Base-by-base conservation (phyloP, 2,329 filamentous ascomycete species). In the Penicillium freii region DNA sequence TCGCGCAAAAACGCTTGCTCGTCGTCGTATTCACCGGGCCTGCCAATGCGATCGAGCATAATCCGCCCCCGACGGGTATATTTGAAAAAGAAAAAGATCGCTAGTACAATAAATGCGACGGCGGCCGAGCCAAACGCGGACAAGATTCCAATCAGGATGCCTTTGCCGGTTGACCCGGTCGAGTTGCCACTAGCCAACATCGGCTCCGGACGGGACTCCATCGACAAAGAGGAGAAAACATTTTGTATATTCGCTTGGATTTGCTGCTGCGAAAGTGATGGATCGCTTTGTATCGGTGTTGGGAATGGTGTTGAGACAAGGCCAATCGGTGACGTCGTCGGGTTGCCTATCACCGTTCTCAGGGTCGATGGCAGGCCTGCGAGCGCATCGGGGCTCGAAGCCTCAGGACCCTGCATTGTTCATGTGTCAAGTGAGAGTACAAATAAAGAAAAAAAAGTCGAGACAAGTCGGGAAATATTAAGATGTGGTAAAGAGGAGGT, bases 11-110 rank as follows among this genome's bases (percentile, higher is more conserved):
- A 97, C 11, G 91, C 90, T 78, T 97, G 93, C 75, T 97, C 94
- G 77, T 99, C 94, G 73, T 99, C 94, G 75, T 92, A 99, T 77
- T 97, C 94, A 68, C 94, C 94, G 0, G 94, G 94, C 59, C 93
- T 84, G 45, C 92, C 92, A 74, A 99, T 88, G 63, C 93, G 87
- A 78, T 99, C 94, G 66, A 99, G 84, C 62, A 97, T 85, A 71
- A 99, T 97, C 66, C 93, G 86, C 43, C 93, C 93, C 50, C 88
- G 88, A 54, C 83, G 85, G 38, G 93, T 97, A 74, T 95, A 95
- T 77, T 90, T 86, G 76, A 97, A 94, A 79, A 97, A 94, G 77
- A 96, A 97, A 72, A 97, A 86, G 71, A 94, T 79, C 53, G 89
- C 81, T 67, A 93, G 87, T 57, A 95, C 81, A 61, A 95, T 74